Evolutionary conservation across 2,329 filamentous ascomycete species (phyloP).

Genomic region (Colletotrichum brevisporum): DNA sequence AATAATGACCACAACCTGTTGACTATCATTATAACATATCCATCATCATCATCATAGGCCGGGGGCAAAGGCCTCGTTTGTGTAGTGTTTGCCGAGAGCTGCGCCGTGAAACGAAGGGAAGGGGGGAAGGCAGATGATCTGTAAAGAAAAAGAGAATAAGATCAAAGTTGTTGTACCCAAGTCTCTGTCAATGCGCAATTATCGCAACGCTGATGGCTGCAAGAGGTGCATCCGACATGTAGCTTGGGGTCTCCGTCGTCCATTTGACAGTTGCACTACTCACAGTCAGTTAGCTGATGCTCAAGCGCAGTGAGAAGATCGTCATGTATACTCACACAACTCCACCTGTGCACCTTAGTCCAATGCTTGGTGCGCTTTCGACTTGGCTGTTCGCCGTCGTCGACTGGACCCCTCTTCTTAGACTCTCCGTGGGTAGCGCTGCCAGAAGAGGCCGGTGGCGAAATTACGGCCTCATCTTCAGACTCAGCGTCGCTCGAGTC

Average conservation of each 20-base stretch:
- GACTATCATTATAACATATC: background rate
- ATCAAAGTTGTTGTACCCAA: background rate
- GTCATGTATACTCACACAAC: conserved; percentile 46
- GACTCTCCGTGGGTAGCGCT: background rate
- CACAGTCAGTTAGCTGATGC: conserved; percentile 4
- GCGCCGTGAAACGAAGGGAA: too few species aligned
- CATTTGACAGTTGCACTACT: conserved; percentile 28
- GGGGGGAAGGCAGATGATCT: background rate
- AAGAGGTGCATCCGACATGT: conserved; percentile 18
- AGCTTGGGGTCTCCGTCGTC: conserved; percentile 2
- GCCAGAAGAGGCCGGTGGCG: background rate
- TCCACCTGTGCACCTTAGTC: conserved; percentile 45
- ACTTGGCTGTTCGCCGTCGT: conserved; percentile 31
- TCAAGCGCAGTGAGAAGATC: background rate
- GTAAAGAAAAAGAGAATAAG: background rate
- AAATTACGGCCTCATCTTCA: conserved; percentile 9
- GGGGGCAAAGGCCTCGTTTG: too few species aligned
- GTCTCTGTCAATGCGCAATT: conserved; percentile 4
- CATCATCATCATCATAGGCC: background rate
- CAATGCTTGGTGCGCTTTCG: conserved; percentile 36
- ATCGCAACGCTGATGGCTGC: conserved; percentile 23
- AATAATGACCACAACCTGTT: background rate
- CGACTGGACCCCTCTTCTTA: conserved; percentile 30
- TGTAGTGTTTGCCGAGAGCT: too few species aligned
- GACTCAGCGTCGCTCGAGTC: conserved; percentile 27